These are phyloP conservation scores for Cryptosporidium bovis DNA, from an alignment of 169 alveolate species.

Conservation along the genomic window DNA sequence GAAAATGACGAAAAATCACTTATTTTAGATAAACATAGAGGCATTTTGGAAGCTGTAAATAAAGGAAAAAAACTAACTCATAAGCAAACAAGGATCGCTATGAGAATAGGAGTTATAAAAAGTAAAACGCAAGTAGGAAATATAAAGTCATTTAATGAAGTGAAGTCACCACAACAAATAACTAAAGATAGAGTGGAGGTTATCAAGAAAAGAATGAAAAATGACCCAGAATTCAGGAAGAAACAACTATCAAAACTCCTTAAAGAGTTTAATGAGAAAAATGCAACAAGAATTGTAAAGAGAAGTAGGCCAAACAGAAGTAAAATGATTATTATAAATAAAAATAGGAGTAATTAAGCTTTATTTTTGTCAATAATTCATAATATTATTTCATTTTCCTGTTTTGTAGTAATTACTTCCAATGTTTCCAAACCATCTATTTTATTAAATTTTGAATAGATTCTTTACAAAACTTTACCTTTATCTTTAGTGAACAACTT, in stretches of 20 bases:
- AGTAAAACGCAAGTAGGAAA: not conserved
- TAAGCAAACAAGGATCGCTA: slow-evolving; percentile 74
- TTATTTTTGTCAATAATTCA: not conserved
- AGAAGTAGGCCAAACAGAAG: slow-evolving; percentile 67
- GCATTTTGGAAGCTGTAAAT: slow-evolving; percentile 76
- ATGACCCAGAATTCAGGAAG: slow-evolving; percentile 36
- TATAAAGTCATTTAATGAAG: not conserved
- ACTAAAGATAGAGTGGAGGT: slow-evolving; percentile 5
- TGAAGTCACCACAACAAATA: slow-evolving; percentile 59
- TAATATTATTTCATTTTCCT: too few species aligned
- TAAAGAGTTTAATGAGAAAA: slow-evolving; percentile 46
- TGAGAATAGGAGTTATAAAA: slow-evolving; percentile 3
- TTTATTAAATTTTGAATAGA: not conserved
- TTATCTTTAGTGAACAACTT: slow-evolving; percentile 59
- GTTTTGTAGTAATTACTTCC: not conserved
- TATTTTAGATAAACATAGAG: slow-evolving; percentile 71
- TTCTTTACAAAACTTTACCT: slow-evolving; percentile 2
- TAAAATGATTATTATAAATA: slow-evolving; percentile 7
- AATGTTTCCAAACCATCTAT: not conserved
- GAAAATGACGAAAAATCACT: not conserved
- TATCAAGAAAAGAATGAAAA: slow-evolving; percentile 31
- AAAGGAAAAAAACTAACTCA: slow-evolving; percentile 76
- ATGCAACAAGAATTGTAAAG: slow-evolving; percentile 4
- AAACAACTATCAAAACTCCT: slow-evolving; percentile 8
- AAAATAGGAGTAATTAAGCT: not conserved